Evolutionary conservation across 1,139 yeast species (phyloP), one percentile per base, ranked within the genome.

Genomic region (Taphrina confusa): DNA sequence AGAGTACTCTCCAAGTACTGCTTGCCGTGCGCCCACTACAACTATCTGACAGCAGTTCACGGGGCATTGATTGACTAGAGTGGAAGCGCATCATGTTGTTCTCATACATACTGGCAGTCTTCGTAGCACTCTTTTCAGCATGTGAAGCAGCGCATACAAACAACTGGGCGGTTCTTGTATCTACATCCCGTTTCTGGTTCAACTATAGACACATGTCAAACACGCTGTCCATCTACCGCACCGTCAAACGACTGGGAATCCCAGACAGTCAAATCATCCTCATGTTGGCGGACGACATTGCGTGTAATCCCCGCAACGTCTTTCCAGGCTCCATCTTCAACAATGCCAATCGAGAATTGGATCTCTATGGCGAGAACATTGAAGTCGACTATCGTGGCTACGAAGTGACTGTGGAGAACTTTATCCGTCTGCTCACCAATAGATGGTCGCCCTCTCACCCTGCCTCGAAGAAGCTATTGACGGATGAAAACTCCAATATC

Each of bases 311-410:
- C 3, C 78, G 99, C 66, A 92, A 92, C 71, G 85, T 96, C 40
- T 92, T 90, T 70, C 97, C 97, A 0, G 99, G 97, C 1, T 85
- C 96, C 1, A 96, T 94, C 12, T 94, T 86, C 79, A 92, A 92
- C 71, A 92, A 91, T 69, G 88, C 87, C 72, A 96, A 91, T 71
- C 87, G 95, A 69, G 95, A 87, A n/a, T 80, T 92, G 58, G 99
- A 92, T 72, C 77, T 92, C 57, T 92, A 92, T 70, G 97, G 98
- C 36, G 96, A 89, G 67, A 85, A 85, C 71, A 87, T 92, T 39
- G 97, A 92, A 71, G 98, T 92, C 4, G 99, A 92, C 73, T 92
- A 91, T 71, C 78, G 97, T 65, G 99, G 99, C 0, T 92, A 92
- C 70, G 98, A 94, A 68, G 99, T 92, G 22, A 92, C 98, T 0